A percentile compares a stretch with the other conserved stretches of the same genome.
phyloP scores from a whole-genome alignment of 2,329 filamentous ascomycete genomes.

The Colletotrichum tanaceti region DNA sequence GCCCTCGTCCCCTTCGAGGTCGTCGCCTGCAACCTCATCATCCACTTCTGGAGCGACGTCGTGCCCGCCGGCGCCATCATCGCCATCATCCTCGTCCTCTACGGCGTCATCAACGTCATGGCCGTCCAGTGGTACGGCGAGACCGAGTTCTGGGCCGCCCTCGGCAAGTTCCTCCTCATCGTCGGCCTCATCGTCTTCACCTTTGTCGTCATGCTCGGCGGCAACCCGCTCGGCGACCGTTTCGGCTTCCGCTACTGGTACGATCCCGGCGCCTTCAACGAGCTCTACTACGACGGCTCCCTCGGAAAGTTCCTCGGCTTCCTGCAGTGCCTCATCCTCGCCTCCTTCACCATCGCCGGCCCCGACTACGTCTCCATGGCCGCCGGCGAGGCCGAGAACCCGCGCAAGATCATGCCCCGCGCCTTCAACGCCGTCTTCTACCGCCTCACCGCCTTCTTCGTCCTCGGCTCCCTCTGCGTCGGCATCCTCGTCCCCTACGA shows the following conservation, averaged over 20 bases:
- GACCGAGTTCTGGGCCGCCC: slow-evolving; percentile 79
- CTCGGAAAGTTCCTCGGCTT: slow-evolving; percentile 83
- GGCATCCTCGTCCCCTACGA: slow-evolving; percentile 79
- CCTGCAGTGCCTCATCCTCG: slow-evolving; percentile 77
- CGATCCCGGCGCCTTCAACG: slow-evolving; percentile 76
- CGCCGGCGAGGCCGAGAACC: slow-evolving; percentile 78
- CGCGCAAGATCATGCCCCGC: slow-evolving; percentile 74
- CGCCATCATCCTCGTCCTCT: slow-evolving; percentile 60
- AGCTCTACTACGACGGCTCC: slow-evolving; percentile 70
- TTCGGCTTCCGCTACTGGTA: slow-evolving; percentile 79
- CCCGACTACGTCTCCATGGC: slow-evolving; percentile 64
- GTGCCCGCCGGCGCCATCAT: slow-evolving; percentile 72
- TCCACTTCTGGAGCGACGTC: slow-evolving; percentile 71
- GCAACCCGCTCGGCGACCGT: slow-evolving; percentile 77
- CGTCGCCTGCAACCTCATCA: slow-evolving; percentile 71
- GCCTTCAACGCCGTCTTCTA: slow-evolving; percentile 86
- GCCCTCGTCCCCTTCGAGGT: slow-evolving; percentile 76
- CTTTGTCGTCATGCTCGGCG: slow-evolving; percentile 85
- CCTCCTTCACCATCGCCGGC: slow-evolving; percentile 70
- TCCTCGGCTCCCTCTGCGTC: slow-evolving; percentile 77
- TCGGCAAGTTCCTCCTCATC: slow-evolving; percentile 79
- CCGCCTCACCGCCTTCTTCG: slow-evolving; percentile 79
- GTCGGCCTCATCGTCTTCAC: slow-evolving; percentile 80
- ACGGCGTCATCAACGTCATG: slow-evolving; percentile 73
- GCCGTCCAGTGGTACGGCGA: slow-evolving; percentile 82